Percentiles rank a stretch among this genome's conserved stretches.
Evolutionary conservation across 2,329 filamentous ascomycete genomes (phyloP).

Genomic region (Calonectria pseudoreteaudii): DNA sequence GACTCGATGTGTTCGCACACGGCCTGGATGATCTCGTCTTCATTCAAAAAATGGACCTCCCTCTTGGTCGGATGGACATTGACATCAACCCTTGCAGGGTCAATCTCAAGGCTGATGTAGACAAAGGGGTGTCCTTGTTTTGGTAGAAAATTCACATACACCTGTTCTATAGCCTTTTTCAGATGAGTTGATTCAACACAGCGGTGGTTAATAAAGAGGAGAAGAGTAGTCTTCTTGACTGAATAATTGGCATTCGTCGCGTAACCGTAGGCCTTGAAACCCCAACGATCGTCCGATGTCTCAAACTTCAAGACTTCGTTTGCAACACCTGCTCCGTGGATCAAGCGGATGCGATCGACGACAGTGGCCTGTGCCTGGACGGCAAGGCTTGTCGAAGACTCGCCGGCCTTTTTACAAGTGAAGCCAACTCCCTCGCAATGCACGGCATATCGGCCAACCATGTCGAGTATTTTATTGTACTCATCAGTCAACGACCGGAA

Average conservation of each 20-base stretch:
- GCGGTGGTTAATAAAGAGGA: constrained; percentile 97
- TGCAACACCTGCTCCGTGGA: constrained; percentile 85
- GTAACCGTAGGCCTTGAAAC: constrained; percentile 84
- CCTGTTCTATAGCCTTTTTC: constrained; percentile 91
- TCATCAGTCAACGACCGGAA: constrained; percentile 95
- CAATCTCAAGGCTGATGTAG: constrained; percentile 92
- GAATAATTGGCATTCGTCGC: constrained; percentile 95
- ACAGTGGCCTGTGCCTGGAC: constrained; percentile 79
- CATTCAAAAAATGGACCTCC: constrained; percentile 96
- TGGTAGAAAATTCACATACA: constrained; percentile 86
- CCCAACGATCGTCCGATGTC: constrained; percentile 79
- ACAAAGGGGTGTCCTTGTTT: constrained; percentile 95
- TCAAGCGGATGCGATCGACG: constrained; percentile 88
- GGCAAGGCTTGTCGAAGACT: constrained; percentile 84
- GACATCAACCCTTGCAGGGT: constrained; percentile 92
- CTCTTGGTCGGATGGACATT: constrained; percentile 98
- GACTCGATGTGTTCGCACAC: constrained; percentile 85
- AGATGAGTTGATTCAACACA: constrained; percentile 90
- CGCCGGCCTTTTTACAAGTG: constrained; percentile 96
- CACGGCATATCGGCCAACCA: constrained; percentile 92
- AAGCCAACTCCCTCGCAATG: constrained; percentile 94
- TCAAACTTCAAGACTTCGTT: constrained; percentile 87
- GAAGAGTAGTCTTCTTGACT: constrained; percentile 86
- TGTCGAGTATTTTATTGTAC: constrained; percentile 96
- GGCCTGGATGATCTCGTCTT: constrained; percentile 92